Evolutionary conservation across 495 filamentous ascomycete genomes (phyloP).

Genomic region (Podospora pseudopauciseta): DNA sequence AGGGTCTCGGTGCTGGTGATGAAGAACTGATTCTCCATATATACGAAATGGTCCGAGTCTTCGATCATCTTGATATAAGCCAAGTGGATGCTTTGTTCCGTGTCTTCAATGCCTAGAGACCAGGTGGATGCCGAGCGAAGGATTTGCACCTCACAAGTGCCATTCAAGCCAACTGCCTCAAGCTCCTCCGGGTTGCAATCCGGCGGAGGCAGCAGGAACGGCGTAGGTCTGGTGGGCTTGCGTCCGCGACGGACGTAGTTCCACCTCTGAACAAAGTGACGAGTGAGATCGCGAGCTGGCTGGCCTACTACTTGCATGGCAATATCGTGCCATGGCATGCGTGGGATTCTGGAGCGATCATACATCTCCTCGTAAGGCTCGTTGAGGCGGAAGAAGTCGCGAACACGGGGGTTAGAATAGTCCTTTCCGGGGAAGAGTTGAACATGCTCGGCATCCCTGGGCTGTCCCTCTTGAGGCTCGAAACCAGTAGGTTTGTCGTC

Average conservation of each 20-base stretch:
- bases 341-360: constrained; percentile 75
- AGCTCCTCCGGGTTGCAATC: constrained; percentile 84
- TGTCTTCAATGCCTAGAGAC: constrained; percentile 85
- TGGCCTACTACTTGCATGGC: constrained; percentile 98
- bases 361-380: constrained; percentile 99
- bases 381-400: constrained; percentile 89
- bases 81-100: constrained; percentile 91
- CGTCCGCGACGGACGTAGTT: constrained; percentile 94
- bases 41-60: constrained; percentile 93
- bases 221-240: constrained; percentile 89
- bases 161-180: constrained; percentile 79
- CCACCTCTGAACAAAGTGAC: constrained; percentile 99
- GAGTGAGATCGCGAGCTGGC: constrained; percentile 86
- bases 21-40: constrained; percentile 99
- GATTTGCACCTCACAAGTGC: constrained; percentile 95
- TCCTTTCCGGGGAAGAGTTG: constrained; percentile 98
- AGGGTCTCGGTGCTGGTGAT: constrained; percentile 89
- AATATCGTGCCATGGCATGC: constrained; percentile 99
- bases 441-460: constrained; percentile 88
- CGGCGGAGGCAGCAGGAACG: constrained; percentile 87
- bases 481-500: constrained; percentile 97
- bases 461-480: constrained; percentile 62
- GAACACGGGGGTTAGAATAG: constrained; percentile 93
- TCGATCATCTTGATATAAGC: constrained; percentile 95
- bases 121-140: constrained; percentile 84